These are phyloP conservation scores for Trichoderma koningii DNA, from an alignment of 2,329 filamentous ascomycete species.

Conservation along the genomic window DNA sequence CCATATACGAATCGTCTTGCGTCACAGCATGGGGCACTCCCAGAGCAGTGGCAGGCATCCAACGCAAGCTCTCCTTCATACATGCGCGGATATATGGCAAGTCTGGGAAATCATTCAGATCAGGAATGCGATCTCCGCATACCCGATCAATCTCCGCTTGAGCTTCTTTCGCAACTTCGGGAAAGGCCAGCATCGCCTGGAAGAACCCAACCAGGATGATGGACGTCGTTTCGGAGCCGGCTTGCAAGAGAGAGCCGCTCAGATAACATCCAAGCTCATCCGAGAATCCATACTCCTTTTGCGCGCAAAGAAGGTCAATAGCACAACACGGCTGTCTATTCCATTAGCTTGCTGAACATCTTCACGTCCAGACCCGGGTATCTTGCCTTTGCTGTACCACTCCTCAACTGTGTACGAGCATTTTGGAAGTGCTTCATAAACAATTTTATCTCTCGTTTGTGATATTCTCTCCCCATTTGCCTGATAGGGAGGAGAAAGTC, in stretches of 20 bases:
- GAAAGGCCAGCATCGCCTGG: conserved; percentile 34
- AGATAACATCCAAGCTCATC: conserved; percentile 16
- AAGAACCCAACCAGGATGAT: conserved; percentile 27
- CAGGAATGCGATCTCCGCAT: conserved; percentile 37
- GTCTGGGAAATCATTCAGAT: conserved; percentile 32
- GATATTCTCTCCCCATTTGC: neutral
- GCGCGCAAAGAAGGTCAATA: conserved; percentile 15
- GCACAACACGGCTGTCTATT: neutral
- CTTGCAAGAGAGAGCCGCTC: conserved; percentile 17
- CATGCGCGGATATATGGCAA: conserved; percentile 38
- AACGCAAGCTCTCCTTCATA: conserved; percentile 36
- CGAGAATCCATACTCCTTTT: conserved; percentile 12
- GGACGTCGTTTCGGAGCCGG: conserved; percentile 22
- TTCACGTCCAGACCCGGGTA: fast-evolving
- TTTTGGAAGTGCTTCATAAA: conserved; percentile 21
- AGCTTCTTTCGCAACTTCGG: conserved; percentile 33
- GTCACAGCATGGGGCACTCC: conserved; percentile 42
- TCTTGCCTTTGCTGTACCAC: conserved; percentile 1
- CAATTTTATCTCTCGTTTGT: conserved; percentile 3
- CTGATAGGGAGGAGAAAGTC: conserved; percentile 4
- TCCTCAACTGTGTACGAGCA: conserved; percentile 6
- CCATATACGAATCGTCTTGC: conserved; percentile 28
- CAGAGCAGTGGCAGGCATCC: conserved; percentile 35
- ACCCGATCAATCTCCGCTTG: conserved; percentile 35
- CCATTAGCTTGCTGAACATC: neutral